These are phyloP conservation scores for Talaromyces adpressus DNA, from an alignment of 495 filamentous ascomycete genomes.

Conservation along the genomic window DNA sequence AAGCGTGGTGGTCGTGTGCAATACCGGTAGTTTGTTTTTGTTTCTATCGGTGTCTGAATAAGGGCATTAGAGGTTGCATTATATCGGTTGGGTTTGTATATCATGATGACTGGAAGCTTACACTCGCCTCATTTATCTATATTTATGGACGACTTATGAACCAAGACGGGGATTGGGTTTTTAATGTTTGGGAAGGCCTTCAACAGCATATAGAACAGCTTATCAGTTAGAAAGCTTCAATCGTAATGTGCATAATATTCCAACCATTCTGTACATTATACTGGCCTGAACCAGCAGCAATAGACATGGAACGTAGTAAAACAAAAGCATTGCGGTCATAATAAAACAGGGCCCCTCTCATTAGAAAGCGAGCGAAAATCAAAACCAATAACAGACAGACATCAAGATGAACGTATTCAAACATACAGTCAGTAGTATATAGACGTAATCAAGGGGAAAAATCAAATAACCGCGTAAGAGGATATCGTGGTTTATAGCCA, in stretches of 20 bases:
- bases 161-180: background rate
- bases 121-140: background rate
- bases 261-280: background rate
- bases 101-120: background rate
- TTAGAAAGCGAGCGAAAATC: background rate
- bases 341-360: background rate
- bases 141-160: no score
- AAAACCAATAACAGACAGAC: background rate
- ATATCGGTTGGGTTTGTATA: background rate
- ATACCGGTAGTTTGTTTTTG: conserved; percentile 24
- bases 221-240: background rate
- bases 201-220: background rate
- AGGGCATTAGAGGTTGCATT: background rate
- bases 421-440: background rate
- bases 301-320: background rate
- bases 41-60: background rate
- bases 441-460: background rate
- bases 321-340: background rate
- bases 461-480: background rate
- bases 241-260: background rate
- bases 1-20: conserved; percentile 47
- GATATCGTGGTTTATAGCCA: conserved; percentile 4
- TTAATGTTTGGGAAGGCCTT: background rate
- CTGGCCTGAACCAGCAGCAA: background rate
- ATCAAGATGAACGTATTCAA: background rate